Percentiles rank a stretch among this genome's conserved stretches.
Conservation (phyloP, 1,284 basidiomycete genomes). For the Macrocybe sp. region DNA sequence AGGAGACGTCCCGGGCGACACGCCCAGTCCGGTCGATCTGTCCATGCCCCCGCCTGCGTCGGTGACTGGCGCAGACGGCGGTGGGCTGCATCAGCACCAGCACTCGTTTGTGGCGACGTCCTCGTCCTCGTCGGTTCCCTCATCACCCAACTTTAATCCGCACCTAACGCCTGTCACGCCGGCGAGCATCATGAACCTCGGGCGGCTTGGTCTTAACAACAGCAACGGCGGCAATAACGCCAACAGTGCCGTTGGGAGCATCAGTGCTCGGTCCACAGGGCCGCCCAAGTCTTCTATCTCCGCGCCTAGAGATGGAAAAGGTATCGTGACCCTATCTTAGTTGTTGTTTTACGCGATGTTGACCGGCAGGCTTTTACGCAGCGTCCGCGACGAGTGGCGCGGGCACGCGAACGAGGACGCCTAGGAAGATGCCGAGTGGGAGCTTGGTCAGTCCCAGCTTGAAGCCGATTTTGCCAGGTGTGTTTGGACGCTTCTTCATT, state of each 20-base stretch:
- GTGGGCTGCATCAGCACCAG: too few relatives aligned
- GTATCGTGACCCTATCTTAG: too few relatives aligned
- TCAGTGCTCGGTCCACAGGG: too few relatives aligned
- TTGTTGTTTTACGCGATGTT: too few relatives aligned
- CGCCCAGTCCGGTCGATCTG: conserved; percentile 79
- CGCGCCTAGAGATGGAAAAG: too few relatives aligned
- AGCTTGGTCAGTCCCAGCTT: conserved; percentile 40
- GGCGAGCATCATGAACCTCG: conserved; percentile 83
- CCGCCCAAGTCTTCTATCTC: too few relatives aligned
- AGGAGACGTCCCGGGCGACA: conserved; percentile 42
- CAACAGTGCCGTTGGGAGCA: too few relatives aligned
- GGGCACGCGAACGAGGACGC: conserved; percentile 5
- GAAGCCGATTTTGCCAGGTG: conserved; percentile 70
- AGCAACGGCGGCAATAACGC: conserved; percentile 19
- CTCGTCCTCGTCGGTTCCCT: conserved; percentile 8
- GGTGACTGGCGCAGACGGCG: conserved; percentile 6
- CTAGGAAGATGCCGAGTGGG: conserved; percentile 4
- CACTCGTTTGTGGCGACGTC: conserved; percentile 3
- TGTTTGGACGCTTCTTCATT: conserved; percentile 10
- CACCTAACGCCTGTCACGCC: conserved; percentile 78
- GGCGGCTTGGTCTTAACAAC: conserved; percentile 44
- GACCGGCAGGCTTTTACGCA: not conserved
- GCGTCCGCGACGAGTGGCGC: conserved; percentile 8
- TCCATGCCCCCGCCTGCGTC: conserved; percentile 69
- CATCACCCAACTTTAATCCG: conserved; percentile 21